Evolutionary conservation across 2,329 filamentous ascomycete species (phyloP), one percentile per base, ranked within the genome.

Genomic region (Aspergillus nomiae): DNA sequence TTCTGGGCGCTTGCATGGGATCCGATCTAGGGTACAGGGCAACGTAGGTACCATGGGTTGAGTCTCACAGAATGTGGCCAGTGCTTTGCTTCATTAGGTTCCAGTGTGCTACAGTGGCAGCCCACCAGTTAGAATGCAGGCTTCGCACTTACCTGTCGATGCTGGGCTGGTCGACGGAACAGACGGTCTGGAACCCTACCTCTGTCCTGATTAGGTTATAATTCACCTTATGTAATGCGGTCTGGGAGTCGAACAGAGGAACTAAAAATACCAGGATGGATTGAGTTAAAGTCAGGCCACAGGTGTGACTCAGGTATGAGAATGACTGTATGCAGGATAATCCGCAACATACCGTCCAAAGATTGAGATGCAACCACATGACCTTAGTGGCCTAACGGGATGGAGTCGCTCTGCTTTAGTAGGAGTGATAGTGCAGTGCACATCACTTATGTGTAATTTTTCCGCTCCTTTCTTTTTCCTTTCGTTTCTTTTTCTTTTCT

Each of bases 31-130:
- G 30, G 45, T 38, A 55, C 51, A 54, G 36, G 11, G 32, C 41
- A 9, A 54, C 41, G 34, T 51, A 41, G 24, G 10, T 59, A 51
- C 32, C 32, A 50, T 51, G 9, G 46, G 54, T 30, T 19, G 16
- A 41, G 51, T 60, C 48, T 60, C 62, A 61, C 58, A 55, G 56
- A 61, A 61, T 63, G 62, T 63, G 62, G 62, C 51, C 62, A 56
- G 62, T 58, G 62, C 59, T 58, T 61, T 58, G 62, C 59, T 58
- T 61, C 58, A 56, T 38, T 61, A 61, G 51, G 58, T 34, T 58
- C 46, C 38, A 30, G 9, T 55, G 51, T 61, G 28, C 59, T 32
- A 56, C 48, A 32, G 58, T 26, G 58, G 36, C 62, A 14, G 24
- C 6, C 45, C 48, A 48, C 62, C 62, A 63, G 55, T 46, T 43